A percentile compares a stretch with the other conserved stretches of the same genome.
Conservation (phyloP, 1,284 basidiomycete genomes). For the Irpex rosettiformis region DNA sequence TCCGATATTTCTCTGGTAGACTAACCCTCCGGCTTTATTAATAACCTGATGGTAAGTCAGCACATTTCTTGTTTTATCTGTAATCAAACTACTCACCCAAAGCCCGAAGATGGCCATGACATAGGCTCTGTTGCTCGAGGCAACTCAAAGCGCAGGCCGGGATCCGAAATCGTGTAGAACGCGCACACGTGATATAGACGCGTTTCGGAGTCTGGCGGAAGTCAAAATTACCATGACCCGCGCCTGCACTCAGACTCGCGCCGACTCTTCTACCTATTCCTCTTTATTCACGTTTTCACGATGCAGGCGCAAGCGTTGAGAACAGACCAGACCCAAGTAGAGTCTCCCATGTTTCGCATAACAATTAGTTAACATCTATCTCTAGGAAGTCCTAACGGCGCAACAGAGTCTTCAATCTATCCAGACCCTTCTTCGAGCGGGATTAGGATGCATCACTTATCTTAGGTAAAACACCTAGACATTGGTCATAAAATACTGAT, state of each 20-base stretch:
- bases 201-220: conserved; percentile 19
- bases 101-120: conserved; percentile 73
- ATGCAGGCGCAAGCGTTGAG: conserved; percentile 32
- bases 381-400: conserved; percentile 32
- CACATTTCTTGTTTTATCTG: neutral
- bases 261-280: neutral
- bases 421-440: conserved; percentile 67
- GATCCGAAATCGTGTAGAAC: no score
- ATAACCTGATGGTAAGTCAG: conserved; percentile 65
- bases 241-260: neutral
- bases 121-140: neutral
- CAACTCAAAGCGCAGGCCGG: no score
- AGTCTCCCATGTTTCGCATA: neutral
- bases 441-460: conserved; percentile 75
- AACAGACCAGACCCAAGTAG: conserved; percentile 26
- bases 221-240: conserved; percentile 2
- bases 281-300: neutral
- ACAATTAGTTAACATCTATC: neutral
- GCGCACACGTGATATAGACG: conserved; percentile 21
- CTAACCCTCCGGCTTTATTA: conserved; percentile 97
- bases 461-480: conserved; percentile 45
- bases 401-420: conserved; percentile 64
- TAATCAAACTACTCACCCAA: conserved; percentile 51
- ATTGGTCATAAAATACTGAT: neutral
- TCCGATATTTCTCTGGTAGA: conserved; percentile 90